Base-by-base conservation (phyloP, 257 asterid genomes). In the Salvia rosmarinus region DNA sequence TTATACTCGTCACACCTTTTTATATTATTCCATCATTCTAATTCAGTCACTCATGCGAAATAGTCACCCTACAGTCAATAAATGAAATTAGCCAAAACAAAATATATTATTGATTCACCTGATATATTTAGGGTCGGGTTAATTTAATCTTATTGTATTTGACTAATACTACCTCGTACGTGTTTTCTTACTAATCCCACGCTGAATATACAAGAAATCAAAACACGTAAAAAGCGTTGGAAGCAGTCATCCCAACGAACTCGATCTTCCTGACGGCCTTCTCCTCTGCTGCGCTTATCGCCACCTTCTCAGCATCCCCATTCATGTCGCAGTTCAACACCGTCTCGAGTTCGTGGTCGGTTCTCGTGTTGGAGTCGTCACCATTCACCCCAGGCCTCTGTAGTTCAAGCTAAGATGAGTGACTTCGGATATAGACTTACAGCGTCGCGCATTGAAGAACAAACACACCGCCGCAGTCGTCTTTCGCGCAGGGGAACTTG, bases 391-490 rank as follows among this genome's bases (percentile, higher is more conserved):
- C 81, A 0, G 61, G 49, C 9, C 86, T 0, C 82, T 23, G 25
- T 84, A 75, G 81, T 83, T 86, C 74, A 86, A 72, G 83, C 95
- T 86, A 1, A 86, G 77, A 17, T 85, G 86, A 11, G 90, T 80
- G 42, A 72, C 80, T 44, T 92, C 84, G 0, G 96, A 88, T 32
- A 78, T 32, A 7, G 96, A 86, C 80, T 88, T 88, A 64, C 13
- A 43, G 16, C 0, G 96, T 20, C 84, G 69, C 3, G 96, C 12
- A 70, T 90, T 92, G 79, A 93, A 85, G 75, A 88, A 93, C 82
- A n/a, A 93, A 64, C 95, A 84, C 5, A 90, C 69, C 4, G 68
- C 97, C 92, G 59, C 94, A 88, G 34, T 93, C 98, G 9, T 93
- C 98, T 64, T 84, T 93, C 16, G 95, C 88, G 5, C 83, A 56